Base-by-base conservation (phyloP, 805 yeast species). In the Schizosaccharomyces cryophilus region DNA sequence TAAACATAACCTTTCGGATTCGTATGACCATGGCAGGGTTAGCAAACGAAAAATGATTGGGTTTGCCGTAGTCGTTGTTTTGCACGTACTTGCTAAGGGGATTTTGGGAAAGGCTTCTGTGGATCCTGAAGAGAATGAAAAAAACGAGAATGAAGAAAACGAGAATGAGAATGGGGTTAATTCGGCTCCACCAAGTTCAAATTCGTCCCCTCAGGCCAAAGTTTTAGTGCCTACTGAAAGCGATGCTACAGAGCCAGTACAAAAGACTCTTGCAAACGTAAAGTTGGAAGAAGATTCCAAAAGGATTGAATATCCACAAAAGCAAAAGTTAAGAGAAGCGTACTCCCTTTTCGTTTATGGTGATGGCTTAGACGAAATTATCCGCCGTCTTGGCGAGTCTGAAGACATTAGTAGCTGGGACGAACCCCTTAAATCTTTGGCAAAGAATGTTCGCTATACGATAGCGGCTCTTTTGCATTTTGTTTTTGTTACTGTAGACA, bases 31-130 rank as follows among this genome's bases (percentile, higher is more conserved):
- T 19, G 61, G 54, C 19, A 21, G 38, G 21, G 47, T 59, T 15
- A 42, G 61, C 38, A 59, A 59, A 15, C 58, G 61, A 9, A 59
- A 59, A 47, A 42, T 59, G 40, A 30, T 59, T 21, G 61, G 61
- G 11, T 42, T 59, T 11, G 54, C 54, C 21, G 26, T 40, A n/a
- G 31, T 59, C n/a, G 35, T 47, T 29, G 42, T 59, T 9, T 17
- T 59, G n/a, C 51, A 42, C 15, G 29, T 47, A 19, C 5, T 42
- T 11, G 21, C 61, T 2, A 40, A 42, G n/a, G 61, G 61, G 4
- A 5, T 59, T n/a, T 13, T 59, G 30, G 54, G 61, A n/a, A 59
- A 59, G 19, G 61, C 42, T n/a, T 11, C 51, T n/a, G 11, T 24
- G 9, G 26, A 19, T n/a, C 13, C 26, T 7, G 24, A 45, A 45